phyloP scores from a whole-genome alignment of 2,329 filamentous ascomycete genomes.

The Trichophyton verrucosum region DNA sequence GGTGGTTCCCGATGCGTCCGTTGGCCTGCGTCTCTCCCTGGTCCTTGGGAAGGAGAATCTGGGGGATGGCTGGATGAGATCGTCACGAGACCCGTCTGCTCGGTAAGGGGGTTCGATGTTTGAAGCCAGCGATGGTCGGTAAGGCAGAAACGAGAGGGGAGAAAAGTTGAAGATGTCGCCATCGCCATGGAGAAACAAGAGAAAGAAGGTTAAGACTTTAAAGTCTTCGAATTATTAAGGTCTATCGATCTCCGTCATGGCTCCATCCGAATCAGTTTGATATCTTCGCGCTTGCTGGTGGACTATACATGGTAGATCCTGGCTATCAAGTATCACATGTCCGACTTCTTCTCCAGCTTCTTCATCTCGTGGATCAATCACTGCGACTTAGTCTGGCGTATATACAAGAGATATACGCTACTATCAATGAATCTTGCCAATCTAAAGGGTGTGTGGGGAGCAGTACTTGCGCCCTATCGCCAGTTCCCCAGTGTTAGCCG shows the following conservation, averaged over 20 bases:
- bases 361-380: neutral
- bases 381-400: neutral
- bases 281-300: neutral
- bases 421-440: too few species aligned
- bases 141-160: too few species aligned
- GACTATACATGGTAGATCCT: neutral
- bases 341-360: neutral
- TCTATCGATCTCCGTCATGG: neutral
- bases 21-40: neutral
- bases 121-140: too few species aligned
- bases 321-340: neutral
- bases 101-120: neutral
- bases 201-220: neutral
- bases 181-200: neutral
- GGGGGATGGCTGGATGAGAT: neutral
- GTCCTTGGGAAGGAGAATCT: neutral
- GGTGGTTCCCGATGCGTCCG: neutral
- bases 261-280: neutral
- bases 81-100: neutral
- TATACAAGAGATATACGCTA: neutral
- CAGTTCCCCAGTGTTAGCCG: neutral
- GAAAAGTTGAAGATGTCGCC: neutral
- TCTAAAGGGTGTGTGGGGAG: neutral
- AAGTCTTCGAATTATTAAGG: neutral
- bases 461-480: neutral